Base-by-base conservation (phyloP, 2,329 filamentous ascomycete genomes). In the Sporothrix phasma region DNA sequence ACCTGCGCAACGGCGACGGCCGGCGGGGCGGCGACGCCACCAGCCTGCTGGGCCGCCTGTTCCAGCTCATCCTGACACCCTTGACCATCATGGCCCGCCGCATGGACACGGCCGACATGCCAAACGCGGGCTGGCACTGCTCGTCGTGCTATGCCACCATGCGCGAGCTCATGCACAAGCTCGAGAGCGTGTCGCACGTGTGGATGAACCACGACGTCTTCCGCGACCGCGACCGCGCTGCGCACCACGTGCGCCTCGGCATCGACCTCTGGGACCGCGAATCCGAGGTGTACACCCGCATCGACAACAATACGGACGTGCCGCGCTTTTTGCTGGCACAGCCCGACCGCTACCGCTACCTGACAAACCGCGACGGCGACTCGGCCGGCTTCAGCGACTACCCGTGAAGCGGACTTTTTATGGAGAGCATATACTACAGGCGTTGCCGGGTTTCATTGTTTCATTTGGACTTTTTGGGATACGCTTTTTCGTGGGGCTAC, bases 111-210 rank as follows among this genome's bases (percentile, higher is more conserved):
- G 77, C 73, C 7, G 74, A 76, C 5, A 66, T 85, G 39, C 72
- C 71, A 69, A 79, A 83, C 68, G 80, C 82, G 0, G 79, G 75
- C 0, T 87, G 84, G 84, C 84, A 87, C 71, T 87, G 84, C 75
- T 84, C 81, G 60, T 81, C 77, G 63, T 87, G 84, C 73, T 85
- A 85, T 70, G 73, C 76, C 19, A 85, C 81, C 0, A 72, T 87
- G 17, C 76, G 75, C 3, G 79, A 84, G 70, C 75, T 85, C 68
- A 73, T 81, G 53, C 78, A 77, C 67, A 86, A 85, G 72, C 78
- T 86, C 74, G 74, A 76, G 10, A 80, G 78, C 64, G 85, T 84
- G 71, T 83, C 81, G 19, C 83, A 86, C 69, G 72, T 72, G 8
- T 78, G 75, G 72, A 79, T 80, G 74, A 84, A 86, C 67, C 75